Percentiles rank a stretch among this genome's conserved stretches.
phyloP scores from a whole-genome alignment of 164 flowering plant species.

The Annona squamosa region DNA sequence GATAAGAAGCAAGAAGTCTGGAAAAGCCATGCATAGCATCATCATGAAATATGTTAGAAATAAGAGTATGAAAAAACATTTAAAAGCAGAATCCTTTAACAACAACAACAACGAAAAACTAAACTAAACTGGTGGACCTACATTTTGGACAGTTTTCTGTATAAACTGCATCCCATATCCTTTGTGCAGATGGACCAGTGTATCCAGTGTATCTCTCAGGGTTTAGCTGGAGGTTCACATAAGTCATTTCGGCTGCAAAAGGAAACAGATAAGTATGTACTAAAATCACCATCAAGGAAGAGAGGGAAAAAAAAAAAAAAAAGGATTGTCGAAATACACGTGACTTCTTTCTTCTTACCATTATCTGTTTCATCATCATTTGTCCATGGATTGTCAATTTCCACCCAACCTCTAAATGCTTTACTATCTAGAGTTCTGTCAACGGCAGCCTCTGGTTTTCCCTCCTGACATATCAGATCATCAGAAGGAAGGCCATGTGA shows the following conservation, averaged over 20 bases:
- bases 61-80: too few species aligned
- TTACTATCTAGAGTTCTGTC: slow-evolving; percentile 86
- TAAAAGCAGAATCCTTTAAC: too few species aligned
- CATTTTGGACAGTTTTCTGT: slow-evolving; percentile 89
- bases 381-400: slow-evolving; percentile 95
- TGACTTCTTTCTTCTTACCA: slow-evolving; percentile 33
- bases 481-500: slow-evolving; percentile 50
- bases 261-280: slow-evolving; percentile 1
- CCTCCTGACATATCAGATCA: slow-evolving; percentile 84
- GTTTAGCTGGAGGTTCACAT: slow-evolving; percentile 86
- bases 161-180: slow-evolving; percentile 95
- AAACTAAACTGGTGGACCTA: slow-evolving; percentile 21
- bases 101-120: neutral
- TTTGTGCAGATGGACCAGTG: slow-evolving; percentile 83
- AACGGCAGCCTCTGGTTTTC: slow-evolving; percentile 79
- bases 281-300: neutral
- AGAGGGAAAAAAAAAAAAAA: neutral
- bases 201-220: slow-evolving; percentile 96
- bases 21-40: neutral
- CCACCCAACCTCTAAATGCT: slow-evolving; percentile 86
- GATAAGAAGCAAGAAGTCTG: too few species aligned
- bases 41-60: neutral
- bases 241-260: slow-evolving; percentile 83
- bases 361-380: slow-evolving; percentile 95
- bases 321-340: neutral